Conservation (phyloP, 345 rosid genomes). For the Mallotus nudiflorus region DNA sequence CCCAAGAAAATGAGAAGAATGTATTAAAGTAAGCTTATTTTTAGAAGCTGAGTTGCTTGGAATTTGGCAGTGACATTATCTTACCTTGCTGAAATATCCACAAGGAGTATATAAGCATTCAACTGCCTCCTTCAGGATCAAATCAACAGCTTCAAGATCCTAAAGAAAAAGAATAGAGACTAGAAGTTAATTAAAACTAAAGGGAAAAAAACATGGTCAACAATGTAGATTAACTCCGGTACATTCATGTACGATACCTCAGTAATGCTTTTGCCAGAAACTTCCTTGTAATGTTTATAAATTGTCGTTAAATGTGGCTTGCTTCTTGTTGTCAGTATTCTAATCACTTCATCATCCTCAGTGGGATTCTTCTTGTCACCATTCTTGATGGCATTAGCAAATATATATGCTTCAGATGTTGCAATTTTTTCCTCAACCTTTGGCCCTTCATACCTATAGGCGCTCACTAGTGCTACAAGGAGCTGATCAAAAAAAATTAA, state of each 20-base stretch:
- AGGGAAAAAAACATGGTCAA: constrained; percentile 22
- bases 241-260: constrained; percentile 35
- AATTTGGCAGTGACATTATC: background rate
- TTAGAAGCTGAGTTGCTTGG: background rate
- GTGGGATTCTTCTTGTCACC: constrained; percentile 33
- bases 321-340: constrained; percentile 83
- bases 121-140: constrained; percentile 48
- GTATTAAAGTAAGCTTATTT: background rate
- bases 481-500: constrained; percentile 49
- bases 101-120: constrained; percentile 65
- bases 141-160: constrained; percentile 47
- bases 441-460: constrained; percentile 85
- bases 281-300: constrained; percentile 49
- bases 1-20: background rate
- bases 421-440: constrained; percentile 52
- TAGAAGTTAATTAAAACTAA: constrained; percentile 12
- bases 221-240: background rate
- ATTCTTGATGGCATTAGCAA: constrained; percentile 44
- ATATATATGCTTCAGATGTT: constrained; percentile 63
- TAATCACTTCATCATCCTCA: constrained; percentile 63
- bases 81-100: constrained; percentile 69
- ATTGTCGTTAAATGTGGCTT: constrained; percentile 61
- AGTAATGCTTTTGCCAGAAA: constrained; percentile 44
- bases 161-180: constrained; percentile 28
- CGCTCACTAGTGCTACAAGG: constrained; percentile 83